Conservation (phyloP, 2,329 filamentous ascomycete genomes). For the Ophiosphaerella korrae region DNA sequence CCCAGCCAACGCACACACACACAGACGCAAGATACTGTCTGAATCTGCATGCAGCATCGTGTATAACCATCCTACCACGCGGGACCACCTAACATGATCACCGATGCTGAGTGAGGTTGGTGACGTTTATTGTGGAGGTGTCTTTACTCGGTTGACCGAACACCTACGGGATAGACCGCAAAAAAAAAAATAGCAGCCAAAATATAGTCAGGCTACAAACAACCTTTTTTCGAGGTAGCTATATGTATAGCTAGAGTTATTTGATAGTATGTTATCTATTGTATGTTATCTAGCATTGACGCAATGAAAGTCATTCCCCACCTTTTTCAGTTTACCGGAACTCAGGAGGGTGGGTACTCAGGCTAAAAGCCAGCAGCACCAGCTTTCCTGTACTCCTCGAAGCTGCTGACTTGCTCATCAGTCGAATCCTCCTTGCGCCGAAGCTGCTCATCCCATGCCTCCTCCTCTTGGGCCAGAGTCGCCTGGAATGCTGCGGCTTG, state of each 20-base stretch:
- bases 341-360: slow-evolving; percentile 4
- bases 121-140: background rate
- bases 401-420: slow-evolving; percentile 38
- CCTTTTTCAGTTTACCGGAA: background rate
- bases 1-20: background rate
- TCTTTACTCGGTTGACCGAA: too few relatives aligned
- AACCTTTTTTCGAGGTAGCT: too few relatives aligned
- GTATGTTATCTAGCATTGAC: too few relatives aligned
- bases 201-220: too few relatives aligned
- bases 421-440: slow-evolving; percentile 33
- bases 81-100: background rate
- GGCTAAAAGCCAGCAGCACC: slow-evolving; percentile 34
- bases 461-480: slow-evolving; percentile 51
- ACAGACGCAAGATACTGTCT: slow-evolving; percentile 3
- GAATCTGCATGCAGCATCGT: background rate
- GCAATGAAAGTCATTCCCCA: too few relatives aligned
- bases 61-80: background rate
- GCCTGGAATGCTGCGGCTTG: slow-evolving; percentile 48
- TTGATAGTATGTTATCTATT: too few relatives aligned
- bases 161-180: too few relatives aligned
- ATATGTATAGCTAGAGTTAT: too few relatives aligned
- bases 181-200: too few relatives aligned
- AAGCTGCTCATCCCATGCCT: slow-evolving; percentile 51
- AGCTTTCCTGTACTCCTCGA: slow-evolving; percentile 56
- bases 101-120: background rate